Evolutionary conservation across 2,329 filamentous ascomycete species (phyloP).

Genomic region (Talaromyces sp.): DNA sequence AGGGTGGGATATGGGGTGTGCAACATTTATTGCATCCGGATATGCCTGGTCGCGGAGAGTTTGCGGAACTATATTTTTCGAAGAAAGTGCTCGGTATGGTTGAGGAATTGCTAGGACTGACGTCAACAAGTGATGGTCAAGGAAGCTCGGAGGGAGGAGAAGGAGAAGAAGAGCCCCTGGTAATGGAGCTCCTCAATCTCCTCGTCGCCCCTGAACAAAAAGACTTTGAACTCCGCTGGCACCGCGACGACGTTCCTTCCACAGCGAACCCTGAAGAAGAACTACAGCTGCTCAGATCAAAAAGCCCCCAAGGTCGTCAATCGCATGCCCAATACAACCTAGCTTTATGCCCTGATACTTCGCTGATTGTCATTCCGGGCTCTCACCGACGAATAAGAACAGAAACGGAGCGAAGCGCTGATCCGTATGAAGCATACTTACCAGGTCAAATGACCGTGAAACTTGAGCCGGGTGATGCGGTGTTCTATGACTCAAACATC

Average conservation of each 20-base stretch:
- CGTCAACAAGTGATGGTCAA: conserved; percentile 23
- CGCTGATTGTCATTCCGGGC: conserved; percentile 71
- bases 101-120: conserved; percentile 57
- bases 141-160: not conserved
- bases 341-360: conserved; percentile 70
- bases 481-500: conserved; percentile 91
- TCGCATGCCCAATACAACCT: conserved; percentile 86
- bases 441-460: conserved; percentile 63
- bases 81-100: conserved; percentile 60
- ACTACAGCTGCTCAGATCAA: conserved; percentile 53
- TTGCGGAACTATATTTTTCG: conserved; percentile 70
- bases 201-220: conserved; percentile 65
- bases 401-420: conserved; percentile 62
- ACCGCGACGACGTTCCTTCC: conserved; percentile 76
- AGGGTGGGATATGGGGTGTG: conserved; percentile 78
- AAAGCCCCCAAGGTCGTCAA: conserved; percentile 45
- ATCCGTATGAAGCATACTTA: conserved; percentile 59
- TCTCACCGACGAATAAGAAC: conserved; percentile 71
- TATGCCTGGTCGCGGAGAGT: conserved; percentile 59
- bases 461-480: conserved; percentile 70
- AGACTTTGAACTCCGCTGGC: conserved; percentile 76
- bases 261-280: conserved; percentile 65
- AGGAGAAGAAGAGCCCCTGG: conserved; percentile 57
- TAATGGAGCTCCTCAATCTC: conserved; percentile 87
- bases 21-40: conserved; percentile 77